Conservation (phyloP, 208 protist species). For the Trypanosoma mega region DNA sequence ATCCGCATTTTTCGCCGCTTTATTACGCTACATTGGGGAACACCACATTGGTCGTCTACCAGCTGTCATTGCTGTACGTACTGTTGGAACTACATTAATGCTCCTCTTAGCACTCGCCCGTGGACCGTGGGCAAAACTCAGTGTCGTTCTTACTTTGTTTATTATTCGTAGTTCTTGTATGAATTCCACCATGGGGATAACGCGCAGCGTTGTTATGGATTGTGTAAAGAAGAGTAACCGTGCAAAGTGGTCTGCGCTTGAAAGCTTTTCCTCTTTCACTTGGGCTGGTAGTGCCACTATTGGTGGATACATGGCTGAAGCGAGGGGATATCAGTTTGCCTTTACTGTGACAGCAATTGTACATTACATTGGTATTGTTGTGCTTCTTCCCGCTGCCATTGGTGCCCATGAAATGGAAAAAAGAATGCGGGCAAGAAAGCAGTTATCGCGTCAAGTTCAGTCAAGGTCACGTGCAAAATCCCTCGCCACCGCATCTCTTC, state of each 20-base stretch:
- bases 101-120: constrained; percentile 22
- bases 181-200: constrained; percentile 62
- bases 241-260: constrained; percentile 65
- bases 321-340: constrained; percentile 38
- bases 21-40: constrained; percentile 14
- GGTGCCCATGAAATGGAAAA: constrained; percentile 4
- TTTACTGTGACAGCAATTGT: constrained; percentile 57
- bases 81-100: constrained; percentile 27
- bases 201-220: constrained; percentile 75
- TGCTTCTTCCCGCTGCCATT: constrained; percentile 35
- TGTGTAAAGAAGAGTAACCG: constrained; percentile 33
- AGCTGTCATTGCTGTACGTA: constrained; percentile 32
- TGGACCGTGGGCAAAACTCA: not conserved
- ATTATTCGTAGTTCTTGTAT: constrained; percentile 55
- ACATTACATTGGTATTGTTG: constrained; percentile 31
- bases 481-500: too few species aligned
- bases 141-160: constrained; percentile 30
- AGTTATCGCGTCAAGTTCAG: too few species aligned
- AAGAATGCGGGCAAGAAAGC: too few species aligned
- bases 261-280: constrained; percentile 60
- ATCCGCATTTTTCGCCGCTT: constrained; percentile 23
- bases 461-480: too few species aligned
- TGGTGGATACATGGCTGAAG: constrained; percentile 43
- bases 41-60: constrained; percentile 35
- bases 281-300: constrained; percentile 63